Percentiles rank a stretch among this genome's conserved stretches.
Conservation (phyloP, 305 asterid genomes). For the Rubia balearica region DNA sequence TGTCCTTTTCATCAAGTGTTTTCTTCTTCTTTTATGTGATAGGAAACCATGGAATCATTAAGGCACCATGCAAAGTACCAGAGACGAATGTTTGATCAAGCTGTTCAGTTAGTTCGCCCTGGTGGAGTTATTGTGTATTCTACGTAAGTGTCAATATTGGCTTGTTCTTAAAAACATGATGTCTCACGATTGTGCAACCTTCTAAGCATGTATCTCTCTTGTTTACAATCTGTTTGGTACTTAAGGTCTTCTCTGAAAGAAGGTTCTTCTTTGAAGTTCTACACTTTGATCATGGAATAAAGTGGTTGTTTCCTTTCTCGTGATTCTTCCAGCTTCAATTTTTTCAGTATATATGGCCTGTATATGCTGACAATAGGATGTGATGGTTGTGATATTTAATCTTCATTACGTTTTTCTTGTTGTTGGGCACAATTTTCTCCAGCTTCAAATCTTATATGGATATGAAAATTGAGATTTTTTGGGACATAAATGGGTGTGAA, state of each 20-base stretch:
- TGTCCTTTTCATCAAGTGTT: neutral
- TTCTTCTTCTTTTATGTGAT: conserved; percentile 5
- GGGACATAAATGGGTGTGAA: neutral
- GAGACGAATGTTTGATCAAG: conserved; percentile 89
- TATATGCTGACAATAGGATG: neutral
- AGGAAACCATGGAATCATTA: conserved; percentile 79
- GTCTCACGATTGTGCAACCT: neutral
- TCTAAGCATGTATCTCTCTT: neutral
- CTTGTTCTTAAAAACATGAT: neutral
- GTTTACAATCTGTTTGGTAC: neutral
- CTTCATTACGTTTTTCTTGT: neutral
- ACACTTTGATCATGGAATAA: neutral
- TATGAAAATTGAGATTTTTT: neutral
- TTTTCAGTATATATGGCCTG: neutral
- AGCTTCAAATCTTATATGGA: neutral
- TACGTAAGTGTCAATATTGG: conserved; percentile 49
- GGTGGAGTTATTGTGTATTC: conserved; percentile 94
- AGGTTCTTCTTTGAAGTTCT: neutral
- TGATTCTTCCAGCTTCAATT: neutral
- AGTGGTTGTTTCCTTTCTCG: neutral
- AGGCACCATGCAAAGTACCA: conserved; percentile 81
- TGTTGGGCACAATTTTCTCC: neutral
- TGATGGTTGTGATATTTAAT: neutral
- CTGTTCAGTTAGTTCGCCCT: conserved; percentile 95
- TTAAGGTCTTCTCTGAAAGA: neutral